These are phyloP conservation scores for Dalbergia oliveri DNA, from an alignment of 306 rosid genomes.

Conservation along the genomic window DNA sequence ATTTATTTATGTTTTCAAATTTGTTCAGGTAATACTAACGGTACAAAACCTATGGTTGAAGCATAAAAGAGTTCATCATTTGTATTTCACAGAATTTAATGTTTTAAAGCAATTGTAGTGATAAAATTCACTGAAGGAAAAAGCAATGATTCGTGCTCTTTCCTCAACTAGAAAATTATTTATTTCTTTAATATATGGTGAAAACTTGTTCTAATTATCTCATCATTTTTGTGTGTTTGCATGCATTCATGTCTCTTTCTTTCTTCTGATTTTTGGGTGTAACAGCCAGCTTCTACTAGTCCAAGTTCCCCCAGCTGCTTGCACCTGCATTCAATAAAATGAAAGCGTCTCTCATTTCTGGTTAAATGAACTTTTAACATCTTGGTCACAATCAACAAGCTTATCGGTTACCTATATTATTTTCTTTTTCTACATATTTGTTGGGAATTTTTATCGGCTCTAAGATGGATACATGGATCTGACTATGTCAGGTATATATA, in stretches of 20 bases:
- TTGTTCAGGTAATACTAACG: constrained; percentile 75
- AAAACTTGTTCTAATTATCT: constrained; percentile 11
- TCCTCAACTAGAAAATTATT: neutral
- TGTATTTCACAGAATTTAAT: neutral
- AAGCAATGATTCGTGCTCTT: neutral
- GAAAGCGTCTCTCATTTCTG: neutral
- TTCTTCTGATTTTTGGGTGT: constrained; percentile 2
- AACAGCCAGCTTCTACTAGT: neutral
- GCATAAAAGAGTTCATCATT: constrained; percentile 5
- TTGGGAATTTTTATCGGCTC: constrained; percentile 12
- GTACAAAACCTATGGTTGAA: constrained; percentile 8
- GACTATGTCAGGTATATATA: constrained; percentile 33
- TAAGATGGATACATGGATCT: constrained; percentile 3
- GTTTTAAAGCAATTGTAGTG: constrained; percentile 28
- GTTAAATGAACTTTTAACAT: neutral
- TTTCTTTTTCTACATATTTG: neutral
- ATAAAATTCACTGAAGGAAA: constrained; percentile 21
- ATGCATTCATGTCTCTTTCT: neutral
- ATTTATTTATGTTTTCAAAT: constrained; percentile 91
- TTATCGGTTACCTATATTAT: neutral
- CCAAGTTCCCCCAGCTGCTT: neutral
- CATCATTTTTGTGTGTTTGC: neutral
- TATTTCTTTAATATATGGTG: neutral
- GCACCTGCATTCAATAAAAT: neutral
- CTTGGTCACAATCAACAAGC: neutral